Evolutionary conservation across 1,139 yeast genomes (phyloP).

Genomic region (Suhomyces chickasaworum): DNA sequence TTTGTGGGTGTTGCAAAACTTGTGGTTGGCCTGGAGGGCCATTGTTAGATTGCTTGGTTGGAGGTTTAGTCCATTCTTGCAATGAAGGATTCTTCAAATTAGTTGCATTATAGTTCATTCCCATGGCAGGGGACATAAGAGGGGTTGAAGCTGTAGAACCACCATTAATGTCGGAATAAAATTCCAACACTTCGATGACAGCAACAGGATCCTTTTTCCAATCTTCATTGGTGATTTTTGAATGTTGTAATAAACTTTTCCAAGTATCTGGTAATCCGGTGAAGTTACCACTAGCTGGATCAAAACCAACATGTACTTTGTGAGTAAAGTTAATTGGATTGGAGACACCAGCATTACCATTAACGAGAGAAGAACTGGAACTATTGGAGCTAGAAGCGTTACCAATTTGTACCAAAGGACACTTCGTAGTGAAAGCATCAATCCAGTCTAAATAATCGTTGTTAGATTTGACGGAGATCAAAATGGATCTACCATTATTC

Average conservation of each 20-base stretch:
- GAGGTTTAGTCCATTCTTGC: conserved; percentile 48
- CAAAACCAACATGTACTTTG: conserved; percentile 64
- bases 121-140: conserved; percentile 24
- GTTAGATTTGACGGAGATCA: conserved; percentile 75
- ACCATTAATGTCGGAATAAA: conserved; percentile 59
- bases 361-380: conserved; percentile 18
- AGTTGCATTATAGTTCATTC: conserved; percentile 10
- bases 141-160: conserved; percentile 39
- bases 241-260: conserved; percentile 72
- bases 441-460: conserved; percentile 88
- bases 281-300: conserved; percentile 68
- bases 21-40: conserved; percentile 13
- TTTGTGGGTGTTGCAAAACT: conserved; percentile 7
- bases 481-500: conserved; percentile 61
- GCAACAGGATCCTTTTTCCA: conserved; percentile 85
- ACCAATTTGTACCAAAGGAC: conserved; percentile 61
- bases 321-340: conserved; percentile 80
- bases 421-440: conserved; percentile 83
- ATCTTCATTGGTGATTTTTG: conserved; percentile 79
- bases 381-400: conserved; percentile 17
- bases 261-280: conserved; percentile 81
- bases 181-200: conserved; percentile 88
- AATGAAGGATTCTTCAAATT: conserved; percentile 15
- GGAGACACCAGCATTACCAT: conserved; percentile 67
- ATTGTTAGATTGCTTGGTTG: conserved; percentile 22